A percentile compares a stretch with the other conserved stretches of the same genome.
These are phyloP conservation scores for Trametes gibbosa DNA, from an alignment of 768 basidiomycete genomes.

Conservation along the genomic window DNA sequence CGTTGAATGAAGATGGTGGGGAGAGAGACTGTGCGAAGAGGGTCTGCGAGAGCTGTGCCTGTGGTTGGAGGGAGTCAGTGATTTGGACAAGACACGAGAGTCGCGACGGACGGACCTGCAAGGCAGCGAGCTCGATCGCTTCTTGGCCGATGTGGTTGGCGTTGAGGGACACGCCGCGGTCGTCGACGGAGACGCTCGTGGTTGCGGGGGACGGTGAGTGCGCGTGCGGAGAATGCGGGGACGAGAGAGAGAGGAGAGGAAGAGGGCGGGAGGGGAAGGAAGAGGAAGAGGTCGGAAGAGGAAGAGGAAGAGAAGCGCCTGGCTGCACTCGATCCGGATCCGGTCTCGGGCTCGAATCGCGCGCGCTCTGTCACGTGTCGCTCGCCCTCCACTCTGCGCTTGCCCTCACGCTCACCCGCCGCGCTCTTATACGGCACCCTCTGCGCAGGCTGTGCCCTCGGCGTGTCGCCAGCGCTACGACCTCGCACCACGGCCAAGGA, in stretches of 20 bases:
- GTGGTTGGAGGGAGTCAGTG: neutral
- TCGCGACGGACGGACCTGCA: conserved; percentile 36
- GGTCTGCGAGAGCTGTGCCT: conserved; percentile 48
- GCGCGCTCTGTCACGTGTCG: no score
- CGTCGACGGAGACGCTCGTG: conserved; percentile 50
- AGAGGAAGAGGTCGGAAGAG: neutral
- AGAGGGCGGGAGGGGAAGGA: conserved; percentile 5
- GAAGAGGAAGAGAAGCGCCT: no score
- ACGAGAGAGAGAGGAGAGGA: neutral
- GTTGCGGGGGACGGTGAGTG: neutral
- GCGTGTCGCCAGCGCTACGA: no score
- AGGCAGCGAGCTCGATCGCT: conserved; percentile 45
- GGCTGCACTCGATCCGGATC: no score
- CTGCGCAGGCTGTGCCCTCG: no score
- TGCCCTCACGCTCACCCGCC: no score
- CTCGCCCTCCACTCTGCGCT: no score
- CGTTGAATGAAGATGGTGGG: conserved; percentile 17
- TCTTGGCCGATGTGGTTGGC: conserved; percentile 52
- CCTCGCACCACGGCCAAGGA: no score
- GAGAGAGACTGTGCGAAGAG: conserved; percentile 35
- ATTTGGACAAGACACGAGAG: neutral
- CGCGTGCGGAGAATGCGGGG: neutral
- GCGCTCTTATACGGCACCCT: no score
- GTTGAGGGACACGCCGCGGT: conserved; percentile 48
- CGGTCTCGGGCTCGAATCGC: no score